A percentile compares a stretch with the other conserved stretches of the same genome.
Conservation (phyloP, 2,329 filamentous ascomycete species). For the Microcyclospora pomicola region DNA sequence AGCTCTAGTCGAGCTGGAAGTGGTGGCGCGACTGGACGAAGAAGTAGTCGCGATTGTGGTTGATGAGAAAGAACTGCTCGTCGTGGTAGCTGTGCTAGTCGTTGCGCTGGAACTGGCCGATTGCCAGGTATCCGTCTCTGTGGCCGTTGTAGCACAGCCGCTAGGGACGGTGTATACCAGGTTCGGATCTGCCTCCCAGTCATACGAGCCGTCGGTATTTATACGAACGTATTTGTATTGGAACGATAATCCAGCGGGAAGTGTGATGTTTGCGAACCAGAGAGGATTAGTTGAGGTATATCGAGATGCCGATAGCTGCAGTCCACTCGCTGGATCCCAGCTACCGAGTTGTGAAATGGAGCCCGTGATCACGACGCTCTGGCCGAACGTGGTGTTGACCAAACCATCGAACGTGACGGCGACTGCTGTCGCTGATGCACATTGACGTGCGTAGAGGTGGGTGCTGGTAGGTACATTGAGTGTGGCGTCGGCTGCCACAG, state of each 20-base stretch:
- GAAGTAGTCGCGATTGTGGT: too few relatives aligned
- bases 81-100: neutral
- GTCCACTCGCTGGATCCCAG: conserved; percentile 43
- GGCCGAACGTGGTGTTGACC: conserved; percentile 44
- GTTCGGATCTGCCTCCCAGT: conserved; percentile 50
- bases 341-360: conserved; percentile 43
- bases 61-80: neutral
- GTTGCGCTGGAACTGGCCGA: conserved; percentile 1
- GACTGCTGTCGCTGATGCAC: conserved; percentile 21
- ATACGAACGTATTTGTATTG: conserved; percentile 50
- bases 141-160: conserved; percentile 23
- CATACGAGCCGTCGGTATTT: conserved; percentile 38
- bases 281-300: conserved; percentile 48
- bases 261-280: conserved; percentile 44
- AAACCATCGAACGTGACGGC: conserved; percentile 49
- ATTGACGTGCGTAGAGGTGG: too few relatives aligned
- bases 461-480: too few relatives aligned
- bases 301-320: conserved; percentile 42
- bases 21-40: neutral
- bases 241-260: conserved; percentile 43
- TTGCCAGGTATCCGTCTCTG: conserved; percentile 28
- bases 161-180: conserved; percentile 27
- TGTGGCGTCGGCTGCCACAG: too few relatives aligned
- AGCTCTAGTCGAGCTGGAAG: conserved; percentile 4
- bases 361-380: conserved; percentile 53